A percentile compares a stretch with the other conserved stretches of the same genome.
phyloP scores from a whole-genome alignment of 352 stramenopile genomes.

The Globisporangium spinosum region DNA sequence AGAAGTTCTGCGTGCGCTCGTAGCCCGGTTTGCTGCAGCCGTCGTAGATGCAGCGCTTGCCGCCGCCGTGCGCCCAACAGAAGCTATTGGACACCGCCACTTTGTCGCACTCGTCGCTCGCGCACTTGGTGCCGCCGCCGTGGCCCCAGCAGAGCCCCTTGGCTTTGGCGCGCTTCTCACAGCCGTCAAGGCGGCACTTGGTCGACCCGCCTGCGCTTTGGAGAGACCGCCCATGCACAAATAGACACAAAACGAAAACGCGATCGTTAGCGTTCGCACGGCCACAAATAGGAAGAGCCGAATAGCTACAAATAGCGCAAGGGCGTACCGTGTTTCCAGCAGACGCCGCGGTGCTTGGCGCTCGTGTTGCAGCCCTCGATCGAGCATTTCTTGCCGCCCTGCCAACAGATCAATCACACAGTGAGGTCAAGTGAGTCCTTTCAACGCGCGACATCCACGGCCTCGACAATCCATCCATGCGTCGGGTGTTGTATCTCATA shows the following conservation, averaged over 20 bases:
- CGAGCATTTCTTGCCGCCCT: slow-evolving; percentile 49
- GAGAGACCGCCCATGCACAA: not conserved
- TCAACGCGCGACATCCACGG: not conserved
- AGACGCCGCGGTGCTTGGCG: slow-evolving; percentile 40
- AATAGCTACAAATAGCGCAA: not conserved
- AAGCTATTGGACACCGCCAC: slow-evolving; percentile 24
- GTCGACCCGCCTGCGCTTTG: slow-evolving; percentile 12
- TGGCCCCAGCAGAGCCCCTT: slow-evolving; percentile 25
- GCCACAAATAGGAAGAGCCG: not conserved
- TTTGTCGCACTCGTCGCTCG: slow-evolving; percentile 17
- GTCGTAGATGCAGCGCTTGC: slow-evolving; percentile 32
- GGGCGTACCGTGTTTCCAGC: slow-evolving; percentile 44
- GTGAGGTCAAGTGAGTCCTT: slow-evolving; percentile 7
- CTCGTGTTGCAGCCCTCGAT: slow-evolving; percentile 34
- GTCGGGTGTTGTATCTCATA: not conserved
- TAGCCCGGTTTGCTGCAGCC: slow-evolving; percentile 33
- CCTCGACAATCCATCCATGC: not conserved
- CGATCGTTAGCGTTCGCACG: not conserved
- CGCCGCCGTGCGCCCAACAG: slow-evolving; percentile 36
- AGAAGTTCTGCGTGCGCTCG: slow-evolving; percentile 32
- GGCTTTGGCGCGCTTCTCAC: slow-evolving; percentile 19
- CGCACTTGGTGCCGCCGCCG: slow-evolving; percentile 19
- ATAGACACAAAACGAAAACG: not conserved
- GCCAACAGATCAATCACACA: not conserved
- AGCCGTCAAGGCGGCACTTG: slow-evolving; percentile 20